Percentiles rank a stretch among this genome's conserved stretches.
Evolutionary conservation across 345 rosid genomes (phyloP).

Genomic region (Populus pruinosa): DNA sequence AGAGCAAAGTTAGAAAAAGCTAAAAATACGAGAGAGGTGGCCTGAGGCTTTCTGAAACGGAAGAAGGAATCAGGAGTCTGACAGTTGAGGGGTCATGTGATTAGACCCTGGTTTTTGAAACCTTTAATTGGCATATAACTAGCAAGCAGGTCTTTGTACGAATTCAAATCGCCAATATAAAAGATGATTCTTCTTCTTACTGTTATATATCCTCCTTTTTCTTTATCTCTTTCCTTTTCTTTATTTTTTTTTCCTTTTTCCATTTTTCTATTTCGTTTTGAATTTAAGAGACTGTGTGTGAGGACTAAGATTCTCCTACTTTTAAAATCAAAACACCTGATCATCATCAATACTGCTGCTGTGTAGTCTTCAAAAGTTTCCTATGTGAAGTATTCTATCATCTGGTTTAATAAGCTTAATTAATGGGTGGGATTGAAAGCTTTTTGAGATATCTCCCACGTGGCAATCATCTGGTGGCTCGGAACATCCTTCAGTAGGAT

Average conservation of each 20-base stretch:
- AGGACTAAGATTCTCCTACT: constrained; percentile 5
- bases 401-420: neutral
- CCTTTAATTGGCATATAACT: neutral
- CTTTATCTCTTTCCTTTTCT: constrained; percentile 2
- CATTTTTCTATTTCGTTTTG: neutral
- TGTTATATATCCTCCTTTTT: constrained; percentile 14
- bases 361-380: neutral
- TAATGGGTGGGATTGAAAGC: neutral
- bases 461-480: neutral
- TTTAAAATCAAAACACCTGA: constrained; percentile 14
- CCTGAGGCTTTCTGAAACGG: constrained; percentile 9
- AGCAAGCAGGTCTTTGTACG: constrained; percentile 29
- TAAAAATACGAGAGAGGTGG: constrained; percentile 10
- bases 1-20: constrained; percentile 35
- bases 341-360: neutral
- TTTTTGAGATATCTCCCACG: neutral
- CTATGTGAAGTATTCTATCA: constrained; percentile 8
- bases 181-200: constrained; percentile 62
- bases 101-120: constrained; percentile 20
- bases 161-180: constrained; percentile 38
- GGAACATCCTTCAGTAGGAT: neutral
- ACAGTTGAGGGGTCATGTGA: constrained; percentile 53
- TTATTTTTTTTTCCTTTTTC: neutral
- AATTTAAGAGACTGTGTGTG: neutral
- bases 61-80: constrained; percentile 50